Conservation (phyloP, 768 basidiomycete species). For the Collybiopsis luxurians region DNA sequence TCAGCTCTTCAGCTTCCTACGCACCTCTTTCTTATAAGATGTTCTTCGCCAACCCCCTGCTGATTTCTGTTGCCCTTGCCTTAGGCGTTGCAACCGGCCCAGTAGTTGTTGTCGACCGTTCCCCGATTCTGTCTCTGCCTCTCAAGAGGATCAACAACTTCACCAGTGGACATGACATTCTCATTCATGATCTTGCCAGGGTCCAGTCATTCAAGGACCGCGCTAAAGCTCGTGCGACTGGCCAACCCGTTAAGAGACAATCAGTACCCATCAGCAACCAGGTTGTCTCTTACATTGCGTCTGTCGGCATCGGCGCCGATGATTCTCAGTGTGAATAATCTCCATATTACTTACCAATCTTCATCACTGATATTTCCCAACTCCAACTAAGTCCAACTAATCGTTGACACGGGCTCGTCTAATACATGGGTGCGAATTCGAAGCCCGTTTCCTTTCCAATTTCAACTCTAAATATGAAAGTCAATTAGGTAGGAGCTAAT, state of each 20-base stretch:
- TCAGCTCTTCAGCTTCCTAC: no score
- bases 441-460: conserved; percentile 29
- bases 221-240: background rate
- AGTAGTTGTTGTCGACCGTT: background rate
- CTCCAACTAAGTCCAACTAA: conserved; percentile 30
- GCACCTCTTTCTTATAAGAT: no score
- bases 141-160: background rate
- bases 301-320: background rate
- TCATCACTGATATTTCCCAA: no score
- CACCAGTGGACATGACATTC: background rate
- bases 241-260: background rate
- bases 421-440: conserved; percentile 72
- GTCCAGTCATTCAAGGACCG: background rate
- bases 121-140: background rate
- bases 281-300: background rate
- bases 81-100: background rate
- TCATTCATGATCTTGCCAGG: background rate
- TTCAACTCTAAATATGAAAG: background rate
- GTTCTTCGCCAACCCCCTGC: background rate
- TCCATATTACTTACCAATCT: background rate
- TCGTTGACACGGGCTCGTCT: conserved; percentile 70
- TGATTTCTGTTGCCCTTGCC: background rate
- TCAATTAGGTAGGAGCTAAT: background rate
- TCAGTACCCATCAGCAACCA: background rate
- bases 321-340: conserved; percentile 37